These are phyloP conservation scores for Tetrapisispora namnaoensis DNA, from an alignment of 805 yeast species.

Conservation along the genomic window DNA sequence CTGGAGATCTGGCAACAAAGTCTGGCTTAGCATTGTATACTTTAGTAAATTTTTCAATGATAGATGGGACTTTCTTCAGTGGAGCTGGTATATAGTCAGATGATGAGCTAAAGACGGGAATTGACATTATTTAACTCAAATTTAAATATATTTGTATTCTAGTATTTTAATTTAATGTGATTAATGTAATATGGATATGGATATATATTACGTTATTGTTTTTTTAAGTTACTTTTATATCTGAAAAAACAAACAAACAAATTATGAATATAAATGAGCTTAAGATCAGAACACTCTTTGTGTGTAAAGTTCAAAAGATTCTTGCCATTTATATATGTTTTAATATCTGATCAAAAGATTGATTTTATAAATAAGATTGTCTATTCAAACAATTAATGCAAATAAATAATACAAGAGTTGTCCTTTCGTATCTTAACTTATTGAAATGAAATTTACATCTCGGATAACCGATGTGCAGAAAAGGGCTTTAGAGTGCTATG, in stretches of 20 bases:
- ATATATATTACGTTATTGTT: too few species aligned
- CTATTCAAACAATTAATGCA: too few species aligned
- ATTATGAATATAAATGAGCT: not conserved
- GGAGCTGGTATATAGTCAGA: conserved; percentile 6
- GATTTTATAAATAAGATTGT: not conserved
- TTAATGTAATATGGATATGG: not conserved
- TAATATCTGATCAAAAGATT: not conserved
- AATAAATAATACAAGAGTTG: too few species aligned
- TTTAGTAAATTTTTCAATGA: conserved; percentile 8
- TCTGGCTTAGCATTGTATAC: conserved; percentile 19
- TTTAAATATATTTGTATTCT: not conserved
- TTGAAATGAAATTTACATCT: too few species aligned
- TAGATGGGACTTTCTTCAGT: conserved; percentile 4
- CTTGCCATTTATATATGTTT: not conserved
- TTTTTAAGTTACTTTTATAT: not conserved
- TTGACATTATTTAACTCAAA: conserved; percentile 7
- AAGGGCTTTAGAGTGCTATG: too few species aligned
- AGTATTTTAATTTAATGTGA: not conserved
- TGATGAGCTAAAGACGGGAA: conserved; percentile 8
- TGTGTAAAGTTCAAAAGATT: too few species aligned
- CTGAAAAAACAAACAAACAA: too few species aligned
- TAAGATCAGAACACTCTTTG: not conserved
- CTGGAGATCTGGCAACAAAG: conserved; percentile 57
- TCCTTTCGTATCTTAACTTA: too few species aligned
- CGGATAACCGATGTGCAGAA: too few species aligned